Evolutionary conservation across 129 eudicot genomes (phyloP).

Genomic region (Smallanthus sonchifolius): DNA sequence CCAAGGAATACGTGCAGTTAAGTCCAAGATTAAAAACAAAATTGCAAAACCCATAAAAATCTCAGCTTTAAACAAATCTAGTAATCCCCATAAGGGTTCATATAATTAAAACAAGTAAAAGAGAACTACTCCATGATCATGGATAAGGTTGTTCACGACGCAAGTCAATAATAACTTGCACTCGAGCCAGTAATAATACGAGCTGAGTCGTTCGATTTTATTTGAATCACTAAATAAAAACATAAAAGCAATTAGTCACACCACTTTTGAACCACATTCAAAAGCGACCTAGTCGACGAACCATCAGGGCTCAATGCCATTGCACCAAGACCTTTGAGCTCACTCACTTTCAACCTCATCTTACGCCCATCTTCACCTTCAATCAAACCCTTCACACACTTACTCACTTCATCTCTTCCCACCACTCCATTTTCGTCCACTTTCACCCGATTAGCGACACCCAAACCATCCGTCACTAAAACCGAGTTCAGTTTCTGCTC

Average conservation of each 20-base stretch:
- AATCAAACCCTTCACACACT: slow-evolving; percentile 21
- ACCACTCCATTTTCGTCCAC: slow-evolving; percentile 35
- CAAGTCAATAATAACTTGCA: too few relatives aligned
- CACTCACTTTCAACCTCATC: slow-evolving; percentile 22
- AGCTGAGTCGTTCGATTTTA: too few relatives aligned
- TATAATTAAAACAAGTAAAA: too few relatives aligned
- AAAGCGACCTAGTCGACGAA: slow-evolving; percentile 20
- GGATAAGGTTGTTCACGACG: too few relatives aligned
- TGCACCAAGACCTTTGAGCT: slow-evolving; percentile 1
- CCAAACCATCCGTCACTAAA: slow-evolving; percentile 17
- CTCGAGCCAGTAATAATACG: too few relatives aligned
- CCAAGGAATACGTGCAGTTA: too few relatives aligned
- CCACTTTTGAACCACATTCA: slow-evolving; percentile 9
- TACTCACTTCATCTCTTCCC: slow-evolving; percentile 26
- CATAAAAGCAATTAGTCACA: background rate
- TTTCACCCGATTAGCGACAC: slow-evolving; percentile 24
- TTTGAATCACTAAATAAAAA: background rate
- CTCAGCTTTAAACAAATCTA: too few relatives aligned
- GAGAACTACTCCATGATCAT: too few relatives aligned
- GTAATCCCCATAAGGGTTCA: too few relatives aligned
- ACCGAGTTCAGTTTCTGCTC: slow-evolving; percentile 38
- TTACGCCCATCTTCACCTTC: slow-evolving; percentile 30
- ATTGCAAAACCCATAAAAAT: too few relatives aligned
- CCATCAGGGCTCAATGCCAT: slow-evolving; percentile 26
- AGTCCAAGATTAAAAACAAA: too few relatives aligned